Base-by-base conservation (phyloP, 1,284 basidiomycete species). In the Pseudozyma flocculosa region DNA sequence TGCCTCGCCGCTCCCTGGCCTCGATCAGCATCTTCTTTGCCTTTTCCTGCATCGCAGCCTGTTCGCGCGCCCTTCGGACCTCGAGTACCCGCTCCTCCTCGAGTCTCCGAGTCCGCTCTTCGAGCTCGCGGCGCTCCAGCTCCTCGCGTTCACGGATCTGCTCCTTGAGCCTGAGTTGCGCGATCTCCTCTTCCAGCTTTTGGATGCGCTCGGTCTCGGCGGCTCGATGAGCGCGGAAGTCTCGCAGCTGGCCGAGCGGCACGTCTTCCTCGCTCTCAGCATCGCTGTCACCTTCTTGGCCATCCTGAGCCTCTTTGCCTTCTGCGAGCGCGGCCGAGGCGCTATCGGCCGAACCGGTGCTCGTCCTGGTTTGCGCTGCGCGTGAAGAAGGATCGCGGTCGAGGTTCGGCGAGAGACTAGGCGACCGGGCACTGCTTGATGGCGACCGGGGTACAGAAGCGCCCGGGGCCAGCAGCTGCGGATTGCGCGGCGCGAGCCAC, bases 221-320 rank as follows among this genome's bases (percentile, higher is more conserved):
- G 15, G 44, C 43, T 9, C 52, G 19, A 14, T 61, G 55, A 11
- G 59, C 50, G 7, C 61, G 54, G 50, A 64, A 54, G 4, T 37
- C 41, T 11, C 54, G 58, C 40, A 69, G 52, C 42, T 68, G 47
- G 17, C 57, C 67, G 4, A 70, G 48, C 4, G 70, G 67, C 2
- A 70, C 52, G 17, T 70, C 68, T 18, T 72, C 70, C 36, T 69
- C 69, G 45, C 55, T 63, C n/a, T 53, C 54, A 3, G 26, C 51
- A 5, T 26, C 48, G 13, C 41, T 29, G 14, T 56, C 56, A 17
- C 47, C 43, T 4, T 36, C 29, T 41, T 55, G n/a, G n/a, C n/a
- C n/a, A n/a, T n/a, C n/a, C n/a, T n/a, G n/a, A 37, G 14, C 22
- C 47, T 21, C 7, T 49, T 17, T 42, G 21, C 9, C 24, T 41